phyloP scores from a whole-genome alignment of 352 stramenopile genomes.

The Saprolegnia diclina region DNA sequence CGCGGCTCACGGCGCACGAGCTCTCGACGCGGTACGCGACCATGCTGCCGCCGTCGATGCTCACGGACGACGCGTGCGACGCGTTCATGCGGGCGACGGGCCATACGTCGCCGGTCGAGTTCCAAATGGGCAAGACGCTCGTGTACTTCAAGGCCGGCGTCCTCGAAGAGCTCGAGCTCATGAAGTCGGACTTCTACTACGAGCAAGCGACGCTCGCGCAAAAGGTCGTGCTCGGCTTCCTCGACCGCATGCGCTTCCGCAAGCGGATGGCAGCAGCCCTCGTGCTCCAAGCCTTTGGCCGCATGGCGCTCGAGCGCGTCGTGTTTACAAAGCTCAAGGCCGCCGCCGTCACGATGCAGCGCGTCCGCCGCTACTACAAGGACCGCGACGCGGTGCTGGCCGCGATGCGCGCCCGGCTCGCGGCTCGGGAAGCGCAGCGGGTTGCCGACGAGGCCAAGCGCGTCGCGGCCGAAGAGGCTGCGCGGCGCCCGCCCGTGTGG shows the following conservation, averaged over 20 bases:
- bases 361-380: conserved; percentile 25
- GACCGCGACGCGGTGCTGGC: not conserved
- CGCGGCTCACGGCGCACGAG: conserved; percentile 84
- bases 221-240: conserved; percentile 71
- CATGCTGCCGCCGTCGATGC: conserved; percentile 86
- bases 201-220: conserved; percentile 83
- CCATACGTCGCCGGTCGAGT: conserved; percentile 77
- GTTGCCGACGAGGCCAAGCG: not conserved
- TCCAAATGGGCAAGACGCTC: conserved; percentile 90
- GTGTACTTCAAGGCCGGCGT: conserved; percentile 95
- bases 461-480: not conserved
- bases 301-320: conserved; percentile 67
- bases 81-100: conserved; percentile 80
- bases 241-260: conserved; percentile 61
- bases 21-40: conserved; percentile 78
- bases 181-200: conserved; percentile 90
- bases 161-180: conserved; percentile 91
- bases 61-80: conserved; percentile 62
- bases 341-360: conserved; percentile 67
- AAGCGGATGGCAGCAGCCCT: conserved; percentile 65
- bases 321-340: conserved; percentile 68
- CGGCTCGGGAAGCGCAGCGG: not conserved
- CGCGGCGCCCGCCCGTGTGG: not conserved
- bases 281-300: conserved; percentile 71
- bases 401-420: not conserved